phyloP scores from a whole-genome alignment of 495 filamentous ascomycete species.

The Penicillium canescens region DNA sequence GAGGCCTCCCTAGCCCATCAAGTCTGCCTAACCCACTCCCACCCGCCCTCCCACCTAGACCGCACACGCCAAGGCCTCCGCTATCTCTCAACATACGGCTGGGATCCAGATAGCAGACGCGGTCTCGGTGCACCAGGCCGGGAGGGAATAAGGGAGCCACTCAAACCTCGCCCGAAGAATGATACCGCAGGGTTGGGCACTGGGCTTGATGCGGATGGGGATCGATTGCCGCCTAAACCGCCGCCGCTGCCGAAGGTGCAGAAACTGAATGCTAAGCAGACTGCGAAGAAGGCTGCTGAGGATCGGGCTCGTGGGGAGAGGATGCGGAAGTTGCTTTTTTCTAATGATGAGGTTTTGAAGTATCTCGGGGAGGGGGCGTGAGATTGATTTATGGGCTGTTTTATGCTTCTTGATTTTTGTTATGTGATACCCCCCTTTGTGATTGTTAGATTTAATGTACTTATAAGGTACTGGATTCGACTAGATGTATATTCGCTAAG shows the following conservation, averaged over 20 bases:
- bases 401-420: background rate
- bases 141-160: slow-evolving; percentile 72
- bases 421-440: slow-evolving; percentile 2
- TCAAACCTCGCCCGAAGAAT: slow-evolving; percentile 72
- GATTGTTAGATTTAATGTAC: background rate
- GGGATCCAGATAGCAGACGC: slow-evolving; percentile 77
- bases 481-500: no score
- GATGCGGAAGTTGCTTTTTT: slow-evolving; percentile 66
- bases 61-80: slow-evolving; percentile 74
- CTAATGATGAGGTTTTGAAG: slow-evolving; percentile 67
- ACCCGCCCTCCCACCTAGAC: slow-evolving; percentile 82
- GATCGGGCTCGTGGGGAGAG: slow-evolving; percentile 63
- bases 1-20: slow-evolving; percentile 79
- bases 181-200: slow-evolving; percentile 73
- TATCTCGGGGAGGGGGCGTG: slow-evolving; percentile 57
- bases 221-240: slow-evolving; percentile 15
- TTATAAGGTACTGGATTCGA: background rate
- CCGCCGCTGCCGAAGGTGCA: slow-evolving; percentile 50
- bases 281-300: slow-evolving; percentile 57
- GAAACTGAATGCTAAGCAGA: slow-evolving; percentile 70
- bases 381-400: background rate
- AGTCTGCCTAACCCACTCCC: slow-evolving; percentile 73
- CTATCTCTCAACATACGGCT: slow-evolving; percentile 76
- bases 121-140: slow-evolving; percentile 69
- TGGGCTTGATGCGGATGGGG: slow-evolving; percentile 24